Evolutionary conservation across 116 monocot species (phyloP).

Genomic region (Phalaenopsis hybrid): DNA sequence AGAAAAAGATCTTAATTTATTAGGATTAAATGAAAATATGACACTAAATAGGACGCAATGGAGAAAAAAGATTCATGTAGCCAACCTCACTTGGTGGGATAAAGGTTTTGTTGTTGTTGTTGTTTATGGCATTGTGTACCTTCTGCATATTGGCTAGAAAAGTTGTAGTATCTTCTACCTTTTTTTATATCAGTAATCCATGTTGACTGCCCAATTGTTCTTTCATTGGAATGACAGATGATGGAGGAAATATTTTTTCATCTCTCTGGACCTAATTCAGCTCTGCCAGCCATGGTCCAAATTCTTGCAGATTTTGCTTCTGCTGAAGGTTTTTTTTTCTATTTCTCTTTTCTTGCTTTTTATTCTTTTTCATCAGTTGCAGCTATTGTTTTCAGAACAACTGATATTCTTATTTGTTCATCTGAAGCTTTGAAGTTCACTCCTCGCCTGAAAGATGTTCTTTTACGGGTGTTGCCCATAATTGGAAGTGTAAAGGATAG

Average conservation of each 20-base stretch:
- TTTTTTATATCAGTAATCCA: not conserved
- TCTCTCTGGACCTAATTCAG: slow-evolving; percentile 72
- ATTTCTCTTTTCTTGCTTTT: slow-evolving; percentile 10
- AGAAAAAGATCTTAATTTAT: no score
- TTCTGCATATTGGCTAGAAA: not conserved
- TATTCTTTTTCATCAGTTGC: not conserved
- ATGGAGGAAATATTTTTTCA: slow-evolving; percentile 97
- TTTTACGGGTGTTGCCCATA: slow-evolving; percentile 76
- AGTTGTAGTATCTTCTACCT: not conserved
- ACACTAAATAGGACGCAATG: no score
- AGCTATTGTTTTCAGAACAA: not conserved
- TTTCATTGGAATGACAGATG: slow-evolving; percentile 39
- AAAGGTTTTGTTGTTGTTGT: no score
- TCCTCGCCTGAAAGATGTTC: slow-evolving; percentile 76
- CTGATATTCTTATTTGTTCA: slow-evolving; percentile 13
- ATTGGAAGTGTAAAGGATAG: slow-evolving; percentile 78
- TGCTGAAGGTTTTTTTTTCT: slow-evolving; percentile 52
- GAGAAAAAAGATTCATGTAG: no score
- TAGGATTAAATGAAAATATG: no score
- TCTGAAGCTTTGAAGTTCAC: slow-evolving; percentile 84
- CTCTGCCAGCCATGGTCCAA: slow-evolving; percentile 87
- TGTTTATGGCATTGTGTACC: not conserved
- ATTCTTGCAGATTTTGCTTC: slow-evolving; percentile 94
- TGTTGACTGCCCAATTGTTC: not conserved
- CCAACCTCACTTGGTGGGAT: no score